Conservation (phyloP, 768 basidiomycete genomes). For the Suillus fuscotomentosus region DNA sequence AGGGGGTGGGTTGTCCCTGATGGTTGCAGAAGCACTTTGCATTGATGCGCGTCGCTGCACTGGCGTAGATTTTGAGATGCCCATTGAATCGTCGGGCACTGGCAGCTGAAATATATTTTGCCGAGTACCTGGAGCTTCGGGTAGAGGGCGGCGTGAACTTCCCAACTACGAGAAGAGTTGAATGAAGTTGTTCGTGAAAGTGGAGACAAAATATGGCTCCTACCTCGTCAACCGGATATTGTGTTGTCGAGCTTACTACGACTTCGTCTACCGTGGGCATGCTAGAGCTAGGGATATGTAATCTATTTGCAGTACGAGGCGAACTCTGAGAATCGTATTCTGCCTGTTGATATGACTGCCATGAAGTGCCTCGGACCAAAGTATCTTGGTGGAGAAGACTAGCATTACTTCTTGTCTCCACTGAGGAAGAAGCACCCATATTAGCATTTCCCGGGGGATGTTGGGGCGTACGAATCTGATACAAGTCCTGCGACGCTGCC, state of each 20-base stretch:
- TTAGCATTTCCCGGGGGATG: neutral
- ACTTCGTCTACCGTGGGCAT: conserved; percentile 8
- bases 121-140: conserved; percentile 19
- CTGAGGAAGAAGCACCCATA: conserved; percentile 20
- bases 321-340: neutral
- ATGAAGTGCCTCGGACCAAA: conserved; percentile 1
- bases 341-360: conserved; percentile 10
- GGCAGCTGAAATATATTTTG: conserved; percentile 1
- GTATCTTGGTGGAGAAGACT: conserved; percentile 12
- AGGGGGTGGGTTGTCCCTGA: conserved; percentile 19
- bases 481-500: conserved; percentile 13
- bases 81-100: conserved; percentile 2
- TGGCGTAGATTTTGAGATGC: neutral
- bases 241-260: neutral
- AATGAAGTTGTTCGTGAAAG: neutral
- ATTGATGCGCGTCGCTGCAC: conserved; percentile 3
- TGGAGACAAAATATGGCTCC: neutral
- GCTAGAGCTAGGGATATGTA: neutral
- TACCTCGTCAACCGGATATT: conserved; percentile 19
- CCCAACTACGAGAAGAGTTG: conserved; percentile 8
- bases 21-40: conserved; percentile 14
- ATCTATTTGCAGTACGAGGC: neutral
- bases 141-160: conserved; percentile 19
- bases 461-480: conserved; percentile 12
- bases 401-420: conserved; percentile 16